phyloP scores from a whole-genome alignment of 2,329 filamentous ascomycete genomes.

The Lachnellula willkommii region DNA sequence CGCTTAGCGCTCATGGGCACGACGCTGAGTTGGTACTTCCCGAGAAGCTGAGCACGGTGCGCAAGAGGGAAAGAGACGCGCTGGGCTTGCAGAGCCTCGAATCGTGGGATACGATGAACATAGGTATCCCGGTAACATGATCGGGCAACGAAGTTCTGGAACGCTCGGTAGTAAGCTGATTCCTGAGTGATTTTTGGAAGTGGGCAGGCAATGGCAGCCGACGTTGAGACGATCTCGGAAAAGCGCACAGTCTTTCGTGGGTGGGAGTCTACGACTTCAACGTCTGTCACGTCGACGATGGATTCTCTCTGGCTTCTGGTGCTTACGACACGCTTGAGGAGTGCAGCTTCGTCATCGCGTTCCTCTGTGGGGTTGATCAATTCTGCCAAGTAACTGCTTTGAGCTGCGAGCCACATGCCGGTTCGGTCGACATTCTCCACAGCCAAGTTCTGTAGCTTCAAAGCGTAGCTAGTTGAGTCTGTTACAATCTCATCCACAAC shows the following conservation, averaged over 20 bases:
- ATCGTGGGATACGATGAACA: constrained; percentile 76
- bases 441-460: constrained; percentile 65
- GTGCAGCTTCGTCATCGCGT: constrained; percentile 27
- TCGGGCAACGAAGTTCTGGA: constrained; percentile 66
- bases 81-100: constrained; percentile 81
- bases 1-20: constrained; percentile 64
- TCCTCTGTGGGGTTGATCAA: constrained; percentile 54
- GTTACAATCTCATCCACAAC: constrained; percentile 58
- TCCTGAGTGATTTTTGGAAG: constrained; percentile 53
- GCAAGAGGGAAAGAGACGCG: constrained; percentile 67
- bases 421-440: constrained; percentile 78
- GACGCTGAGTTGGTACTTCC: constrained; percentile 74
- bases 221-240: constrained; percentile 40
- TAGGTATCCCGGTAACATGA: constrained; percentile 70
- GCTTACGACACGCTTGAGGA: constrained; percentile 29
- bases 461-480: constrained; percentile 69
- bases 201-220: constrained; percentile 37
- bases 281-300: constrained; percentile 33
- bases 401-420: constrained; percentile 77
- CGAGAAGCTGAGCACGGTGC: constrained; percentile 76
- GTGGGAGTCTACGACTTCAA: constrained; percentile 31
- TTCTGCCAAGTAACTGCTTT: constrained; percentile 69
- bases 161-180: constrained; percentile 82
- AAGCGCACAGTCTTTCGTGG: constrained; percentile 75
- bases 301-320: constrained; percentile 22